A percentile compares a stretch with the other conserved stretches of the same genome.
phyloP scores from a whole-genome alignment of 176 grass and related monocot species.

The Lolium rigidum region DNA sequence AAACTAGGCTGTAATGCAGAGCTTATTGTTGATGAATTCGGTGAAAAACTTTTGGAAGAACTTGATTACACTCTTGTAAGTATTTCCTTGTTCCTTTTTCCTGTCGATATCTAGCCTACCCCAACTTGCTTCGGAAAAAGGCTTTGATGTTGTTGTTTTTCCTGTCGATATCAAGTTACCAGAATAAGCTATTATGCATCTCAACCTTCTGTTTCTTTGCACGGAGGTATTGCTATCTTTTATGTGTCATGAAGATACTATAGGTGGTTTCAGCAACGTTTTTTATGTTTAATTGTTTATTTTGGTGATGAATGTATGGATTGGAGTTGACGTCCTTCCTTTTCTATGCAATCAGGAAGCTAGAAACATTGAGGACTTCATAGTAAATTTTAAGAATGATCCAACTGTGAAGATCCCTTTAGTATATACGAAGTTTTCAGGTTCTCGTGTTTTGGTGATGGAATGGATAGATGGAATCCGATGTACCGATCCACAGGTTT shows the following conservation, averaged over 20 bases:
- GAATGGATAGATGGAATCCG: constrained; percentile 99
- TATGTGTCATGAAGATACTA: neutral
- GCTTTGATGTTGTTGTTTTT: neutral
- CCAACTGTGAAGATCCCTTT: constrained; percentile 98
- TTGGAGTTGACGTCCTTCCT: neutral
- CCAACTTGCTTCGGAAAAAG: too few relatives aligned
- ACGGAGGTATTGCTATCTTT: neutral
- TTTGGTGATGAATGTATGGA: neutral
- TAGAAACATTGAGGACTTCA: constrained; percentile 93
- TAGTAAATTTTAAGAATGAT: constrained; percentile 96
- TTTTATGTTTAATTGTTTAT: constrained; percentile 4
- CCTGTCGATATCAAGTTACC: neutral
- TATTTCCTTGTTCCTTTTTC: constrained; percentile 20
- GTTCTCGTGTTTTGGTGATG: constrained; percentile 93
- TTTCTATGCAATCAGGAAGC: constrained; percentile 69
- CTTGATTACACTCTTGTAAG: constrained; percentile 99
- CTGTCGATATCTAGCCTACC: neutral
- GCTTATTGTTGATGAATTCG: constrained; percentile 99
- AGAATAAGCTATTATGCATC: neutral
- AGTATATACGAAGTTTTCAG: constrained; percentile 83
- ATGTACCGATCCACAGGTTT: constrained; percentile 94
- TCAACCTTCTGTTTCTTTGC: neutral
- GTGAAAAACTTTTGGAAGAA: constrained; percentile 98
- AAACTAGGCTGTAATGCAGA: constrained; percentile 99
- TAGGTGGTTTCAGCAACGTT: constrained; percentile 13